Conservation (phyloP, 345 rosid species). For the Durio zibethinus region DNA sequence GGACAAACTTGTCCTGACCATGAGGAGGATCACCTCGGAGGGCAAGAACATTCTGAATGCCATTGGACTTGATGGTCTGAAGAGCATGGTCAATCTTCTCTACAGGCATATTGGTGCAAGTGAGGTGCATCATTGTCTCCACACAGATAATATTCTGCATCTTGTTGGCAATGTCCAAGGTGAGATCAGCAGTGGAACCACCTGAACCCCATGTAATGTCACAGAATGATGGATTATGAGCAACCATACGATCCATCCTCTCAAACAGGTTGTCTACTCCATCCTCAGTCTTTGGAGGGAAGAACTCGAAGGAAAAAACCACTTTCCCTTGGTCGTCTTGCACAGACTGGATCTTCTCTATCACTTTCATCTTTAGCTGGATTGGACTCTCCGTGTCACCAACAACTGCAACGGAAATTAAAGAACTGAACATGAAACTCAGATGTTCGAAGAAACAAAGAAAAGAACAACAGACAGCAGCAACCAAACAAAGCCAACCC, state of each 20-base stretch:
- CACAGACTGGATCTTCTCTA: conserved; percentile 60
- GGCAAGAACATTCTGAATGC: conserved; percentile 95
- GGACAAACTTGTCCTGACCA: conserved; percentile 95
- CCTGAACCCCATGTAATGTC: conserved; percentile 99
- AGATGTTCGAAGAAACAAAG: neutral
- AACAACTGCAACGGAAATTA: neutral
- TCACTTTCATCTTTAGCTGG: conserved; percentile 69
- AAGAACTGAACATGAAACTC: neutral
- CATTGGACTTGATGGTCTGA: conserved; percentile 70
- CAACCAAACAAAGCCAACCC: neutral
- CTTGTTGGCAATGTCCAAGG: conserved; percentile 84
- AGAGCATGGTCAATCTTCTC: conserved; percentile 95
- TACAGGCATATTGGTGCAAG: conserved; percentile 97
- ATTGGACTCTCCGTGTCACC: neutral
- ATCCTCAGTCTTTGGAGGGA: conserved; percentile 97
- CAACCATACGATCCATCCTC: conserved; percentile 91
- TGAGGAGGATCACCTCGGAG: conserved; percentile 99
- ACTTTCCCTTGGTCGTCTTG: conserved; percentile 36
- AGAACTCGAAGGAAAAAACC: conserved; percentile 95
- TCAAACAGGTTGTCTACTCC: conserved; percentile 98
- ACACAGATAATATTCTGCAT: conserved; percentile 99
- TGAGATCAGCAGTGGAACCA: conserved; percentile 94
- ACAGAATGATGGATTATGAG: conserved; percentile 84
- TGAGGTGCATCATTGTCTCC: conserved; percentile 99
- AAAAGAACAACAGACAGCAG: neutral